These are phyloP conservation scores for Quercus variabilis DNA, from an alignment of 306 rosid species.

Conservation along the genomic window DNA sequence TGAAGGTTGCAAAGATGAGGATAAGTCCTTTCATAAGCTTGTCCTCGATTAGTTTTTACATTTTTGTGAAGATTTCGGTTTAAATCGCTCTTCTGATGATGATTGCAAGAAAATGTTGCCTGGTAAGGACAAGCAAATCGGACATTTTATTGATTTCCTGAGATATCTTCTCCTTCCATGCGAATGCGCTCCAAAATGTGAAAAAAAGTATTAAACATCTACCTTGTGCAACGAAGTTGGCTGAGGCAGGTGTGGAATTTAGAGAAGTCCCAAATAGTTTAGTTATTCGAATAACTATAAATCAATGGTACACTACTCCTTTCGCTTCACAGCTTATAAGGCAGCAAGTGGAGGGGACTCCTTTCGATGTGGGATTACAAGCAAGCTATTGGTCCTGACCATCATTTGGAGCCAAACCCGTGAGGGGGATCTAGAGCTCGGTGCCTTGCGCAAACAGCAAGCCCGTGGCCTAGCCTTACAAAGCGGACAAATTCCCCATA, in stretches of 20 bases:
- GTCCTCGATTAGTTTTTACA: background rate
- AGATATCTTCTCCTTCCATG: background rate
- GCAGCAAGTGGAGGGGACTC: too few relatives aligned
- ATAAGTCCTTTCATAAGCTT: background rate
- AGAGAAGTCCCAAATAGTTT: background rate
- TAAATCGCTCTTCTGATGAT: fast-evolving
- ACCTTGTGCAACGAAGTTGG: constrained; percentile 2
- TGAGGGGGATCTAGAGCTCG: too few relatives aligned
- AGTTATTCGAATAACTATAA: too few relatives aligned
- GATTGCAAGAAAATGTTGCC: fast-evolving
- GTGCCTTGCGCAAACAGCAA: too few relatives aligned
- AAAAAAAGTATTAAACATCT: background rate
- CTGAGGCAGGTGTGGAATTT: constrained; percentile 7
- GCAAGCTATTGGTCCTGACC: too few relatives aligned
- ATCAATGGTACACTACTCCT: too few relatives aligned
- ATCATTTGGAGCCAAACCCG: too few relatives aligned
- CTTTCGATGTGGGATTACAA: too few relatives aligned
- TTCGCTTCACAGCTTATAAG: too few relatives aligned
- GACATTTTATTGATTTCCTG: background rate
- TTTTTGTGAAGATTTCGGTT: too few relatives aligned
- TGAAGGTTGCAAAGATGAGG: background rate
- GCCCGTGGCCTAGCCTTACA: too few relatives aligned
- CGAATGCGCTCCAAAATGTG: fast-evolving
- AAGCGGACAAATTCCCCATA: too few relatives aligned
- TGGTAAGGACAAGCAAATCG: fast-evolving